Percentiles rank a stretch among this genome's conserved stretches.
phyloP scores from a whole-genome alignment of 2,329 filamentous ascomycete species.

The Penicillium olsonii region DNA sequence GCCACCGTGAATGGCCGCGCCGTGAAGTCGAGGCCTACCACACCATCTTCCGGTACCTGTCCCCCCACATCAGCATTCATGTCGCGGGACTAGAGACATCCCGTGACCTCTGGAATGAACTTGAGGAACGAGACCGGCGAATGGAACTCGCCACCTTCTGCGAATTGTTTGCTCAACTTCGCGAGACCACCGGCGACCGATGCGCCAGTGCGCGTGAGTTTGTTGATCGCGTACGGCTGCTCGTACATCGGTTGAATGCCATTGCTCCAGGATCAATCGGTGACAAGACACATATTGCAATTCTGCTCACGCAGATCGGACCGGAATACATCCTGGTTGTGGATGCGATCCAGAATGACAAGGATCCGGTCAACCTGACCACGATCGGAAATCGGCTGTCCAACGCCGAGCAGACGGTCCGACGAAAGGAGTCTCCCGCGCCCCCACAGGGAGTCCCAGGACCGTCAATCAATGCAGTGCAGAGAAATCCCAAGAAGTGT shows the following conservation, averaged over 20 bases:
- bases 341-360: conserved; percentile 4
- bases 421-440: background rate
- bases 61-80: background rate
- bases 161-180: conserved; percentile 6
- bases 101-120: background rate
- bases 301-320: conserved; percentile 4
- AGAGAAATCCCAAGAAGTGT: conserved; percentile 2
- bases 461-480: conserved; percentile 2
- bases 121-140: background rate
- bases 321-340: conserved; percentile 1
- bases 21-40: conserved; percentile 9
- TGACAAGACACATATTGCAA: conserved; percentile 4
- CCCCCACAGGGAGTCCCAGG: background rate
- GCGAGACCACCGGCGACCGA: conserved; percentile 4
- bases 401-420: conserved; percentile 6
- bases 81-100: background rate
- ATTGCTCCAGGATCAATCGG: conserved; percentile 4
- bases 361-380: conserved; percentile 5
- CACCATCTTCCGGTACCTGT: conserved; percentile 7
- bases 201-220: conserved; percentile 7
- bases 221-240: conserved; percentile 7
- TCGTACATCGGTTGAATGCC: conserved; percentile 7
- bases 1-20: conserved; percentile 7
- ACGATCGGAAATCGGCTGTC: conserved; percentile 5
- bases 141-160: background rate